A percentile compares a stretch with the other conserved stretches of the same genome.
Evolutionary conservation across 139 green algal species (phyloP).

Genomic region (Zygnema circumcarinatum): DNA sequence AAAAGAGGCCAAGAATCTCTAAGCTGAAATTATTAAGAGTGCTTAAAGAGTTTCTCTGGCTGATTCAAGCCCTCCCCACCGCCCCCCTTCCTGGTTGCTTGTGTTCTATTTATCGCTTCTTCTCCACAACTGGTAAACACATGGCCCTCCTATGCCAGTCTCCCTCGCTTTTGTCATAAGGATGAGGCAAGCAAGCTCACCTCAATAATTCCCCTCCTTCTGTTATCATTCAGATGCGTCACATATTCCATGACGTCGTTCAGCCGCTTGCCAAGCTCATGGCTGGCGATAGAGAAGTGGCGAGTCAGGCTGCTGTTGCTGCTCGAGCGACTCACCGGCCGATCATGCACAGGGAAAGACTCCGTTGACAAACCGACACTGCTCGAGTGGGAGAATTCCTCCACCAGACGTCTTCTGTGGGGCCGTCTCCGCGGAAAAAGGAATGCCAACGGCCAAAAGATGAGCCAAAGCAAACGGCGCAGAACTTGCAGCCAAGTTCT

Average conservation of each 20-base stretch:
- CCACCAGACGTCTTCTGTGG: background rate
- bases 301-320: slow-evolving; percentile 31
- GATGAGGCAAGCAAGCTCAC: no score
- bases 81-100: no score
- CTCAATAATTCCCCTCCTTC: slow-evolving; percentile 33
- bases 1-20: no score
- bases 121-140: no score
- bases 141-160: no score
- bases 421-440: background rate
- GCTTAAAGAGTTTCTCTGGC: no score
- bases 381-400: background rate
- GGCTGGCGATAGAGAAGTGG: slow-evolving; percentile 21
- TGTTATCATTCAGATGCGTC: slow-evolving; percentile 40
- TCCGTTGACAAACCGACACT: background rate
- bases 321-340: slow-evolving; percentile 21
- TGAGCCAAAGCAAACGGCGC: background rate
- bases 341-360: background rate
- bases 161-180: no score
- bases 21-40: no score
- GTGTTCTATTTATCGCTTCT: no score
- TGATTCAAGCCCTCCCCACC: no score
- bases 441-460: background rate
- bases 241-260: slow-evolving; percentile 43
- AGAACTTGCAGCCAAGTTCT: background rate
- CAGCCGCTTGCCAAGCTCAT: slow-evolving; percentile 5